Evolutionary conservation across 1,284 basidiomycete genomes (phyloP).

Genomic region (Ustilago trichophora): DNA sequence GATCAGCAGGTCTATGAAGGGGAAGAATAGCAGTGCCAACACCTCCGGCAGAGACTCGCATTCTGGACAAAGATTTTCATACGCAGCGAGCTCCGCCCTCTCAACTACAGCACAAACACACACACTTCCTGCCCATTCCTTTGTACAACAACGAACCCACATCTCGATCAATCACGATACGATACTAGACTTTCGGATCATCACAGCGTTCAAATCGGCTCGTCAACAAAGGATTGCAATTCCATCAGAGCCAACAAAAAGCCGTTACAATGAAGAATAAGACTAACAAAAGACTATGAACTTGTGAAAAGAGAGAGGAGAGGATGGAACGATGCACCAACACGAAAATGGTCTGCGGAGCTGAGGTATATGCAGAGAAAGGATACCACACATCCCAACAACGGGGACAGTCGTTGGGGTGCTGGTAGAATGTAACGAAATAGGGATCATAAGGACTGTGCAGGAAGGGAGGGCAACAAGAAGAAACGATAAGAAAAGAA

Average conservation of each 20-base stretch:
- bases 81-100: conserved; percentile 27
- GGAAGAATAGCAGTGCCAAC: neutral
- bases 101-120: too few relatives aligned
- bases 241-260: conserved; percentile 18
- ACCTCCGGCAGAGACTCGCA: conserved; percentile 6
- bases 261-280: conserved; percentile 34
- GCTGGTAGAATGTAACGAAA: conserved; percentile 1
- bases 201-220: neutral
- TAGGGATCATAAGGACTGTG: conserved; percentile 3
- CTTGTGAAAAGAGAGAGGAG: neutral
- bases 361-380: conserved; percentile 28
- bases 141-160: neutral
- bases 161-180: neutral
- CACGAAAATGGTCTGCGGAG: conserved; percentile 1
- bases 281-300: neutral
- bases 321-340: neutral
- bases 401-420: neutral
- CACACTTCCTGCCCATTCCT: too few relatives aligned
- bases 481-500: neutral
- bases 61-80: conserved; percentile 9
- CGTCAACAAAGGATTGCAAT: conserved; percentile 10
- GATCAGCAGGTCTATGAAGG: neutral
- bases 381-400: too few relatives aligned
- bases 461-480: neutral
- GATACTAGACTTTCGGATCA: neutral